Evolutionary conservation across 148 eudicot species (phyloP), one percentile per base, ranked within the genome.

Genomic region (Camellia granthamiana): DNA sequence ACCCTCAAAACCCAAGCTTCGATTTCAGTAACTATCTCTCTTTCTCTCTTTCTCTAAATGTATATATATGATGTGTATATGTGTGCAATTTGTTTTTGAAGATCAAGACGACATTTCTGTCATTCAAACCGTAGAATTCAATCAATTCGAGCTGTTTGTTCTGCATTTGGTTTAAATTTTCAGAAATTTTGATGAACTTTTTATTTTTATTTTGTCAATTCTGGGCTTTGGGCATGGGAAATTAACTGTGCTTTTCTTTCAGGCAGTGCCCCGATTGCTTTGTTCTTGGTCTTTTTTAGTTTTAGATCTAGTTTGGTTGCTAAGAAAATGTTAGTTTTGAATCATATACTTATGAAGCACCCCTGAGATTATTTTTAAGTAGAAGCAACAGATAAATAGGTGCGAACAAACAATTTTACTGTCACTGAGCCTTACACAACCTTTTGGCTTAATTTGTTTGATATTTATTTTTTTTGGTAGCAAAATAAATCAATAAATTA

Each of bases 11-110:
- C 23, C 23, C 23, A 23, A 23, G 78, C 52, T 75, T 75, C 38
- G 43, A 43, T 19, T 44, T 61, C 69, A 43, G 78, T 76, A 62
- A 76, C 69, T 61, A 12, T 61, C 30, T 76, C 67, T 60, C 68
- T 76, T 23, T 61, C 66, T 59, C 19, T 75, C 67, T 60, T 41
- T 76, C 55, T 62, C 41, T 12, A 6, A 3, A 14, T 75, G 9
- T 21, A 10, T 72, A 60, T 41, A 13, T 41, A 16, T 38, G 1
- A 23, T 46, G 7, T 64, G 7, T 69, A 14, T 60, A 38, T 41
- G n/a, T 23, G 1, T 51, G 18, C 66, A 10, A 30, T 56, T 60
- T 75, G 51, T 47, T 21, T 23, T 30, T 42, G 19, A 41, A 1
- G 51, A 46, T 18, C 54, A 59, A 42, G 54, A 42, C 10, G 23